A percentile compares a stretch with the other conserved stretches of the same genome.
These are phyloP conservation scores for Neonectria hederae DNA, from an alignment of 2,329 filamentous ascomycete species.

Conservation along the genomic window DNA sequence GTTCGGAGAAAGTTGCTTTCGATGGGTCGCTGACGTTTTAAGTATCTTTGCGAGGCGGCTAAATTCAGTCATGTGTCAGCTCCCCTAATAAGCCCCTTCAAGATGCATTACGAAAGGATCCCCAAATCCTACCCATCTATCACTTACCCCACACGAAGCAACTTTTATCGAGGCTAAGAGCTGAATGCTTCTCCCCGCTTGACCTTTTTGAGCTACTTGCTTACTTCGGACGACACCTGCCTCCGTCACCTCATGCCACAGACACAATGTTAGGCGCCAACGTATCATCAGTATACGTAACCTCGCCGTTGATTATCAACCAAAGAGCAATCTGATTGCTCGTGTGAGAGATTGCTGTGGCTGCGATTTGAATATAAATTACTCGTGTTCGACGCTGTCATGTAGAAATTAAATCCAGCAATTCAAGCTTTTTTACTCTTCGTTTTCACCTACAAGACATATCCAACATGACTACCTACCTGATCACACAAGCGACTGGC, in stretches of 20 bases:
- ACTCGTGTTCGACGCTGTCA: background rate
- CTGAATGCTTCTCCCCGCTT: background rate
- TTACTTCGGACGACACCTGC: background rate
- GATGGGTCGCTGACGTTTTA: background rate
- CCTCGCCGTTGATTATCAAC: background rate
- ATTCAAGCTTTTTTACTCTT: background rate
- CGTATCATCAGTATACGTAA: background rate
- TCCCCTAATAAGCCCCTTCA: background rate
- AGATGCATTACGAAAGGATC: too few relatives aligned
- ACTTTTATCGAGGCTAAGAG: constrained; percentile 25
- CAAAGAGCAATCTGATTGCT: background rate
- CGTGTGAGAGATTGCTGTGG: accelerated
- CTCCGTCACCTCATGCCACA: background rate
- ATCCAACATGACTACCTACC: constrained; percentile 47
- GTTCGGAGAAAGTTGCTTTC: constrained; percentile 21
- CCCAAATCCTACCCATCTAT: background rate
- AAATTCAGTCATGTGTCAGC: background rate
- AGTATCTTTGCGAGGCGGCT: background rate
- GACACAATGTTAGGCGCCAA: background rate
- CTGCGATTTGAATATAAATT: background rate
- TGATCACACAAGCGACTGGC: constrained; percentile 49
- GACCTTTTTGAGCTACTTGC: background rate
- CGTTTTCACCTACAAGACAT: background rate
- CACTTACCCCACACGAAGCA: constrained; percentile 20
- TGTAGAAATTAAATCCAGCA: too few relatives aligned